Evolutionary conservation across 2,329 filamentous ascomycete species (phyloP), one percentile per base, ranked within the genome.

Genomic region (Venturiaceae sp.): DNA sequence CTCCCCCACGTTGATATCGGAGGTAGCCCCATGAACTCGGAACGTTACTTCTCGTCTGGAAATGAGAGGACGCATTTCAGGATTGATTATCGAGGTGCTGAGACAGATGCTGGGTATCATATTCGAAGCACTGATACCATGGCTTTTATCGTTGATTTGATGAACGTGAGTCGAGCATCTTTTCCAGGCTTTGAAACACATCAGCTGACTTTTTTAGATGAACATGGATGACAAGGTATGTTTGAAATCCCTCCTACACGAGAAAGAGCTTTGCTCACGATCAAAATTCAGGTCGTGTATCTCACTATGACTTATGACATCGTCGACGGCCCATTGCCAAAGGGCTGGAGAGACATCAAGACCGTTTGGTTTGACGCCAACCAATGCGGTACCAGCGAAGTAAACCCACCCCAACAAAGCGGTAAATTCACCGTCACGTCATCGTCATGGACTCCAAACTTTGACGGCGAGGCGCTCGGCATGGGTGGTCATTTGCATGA

Each of bases 271-370:
- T n/a, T n/a, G n/a, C n/a, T n/a, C n/a, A n/a, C n/a, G n/a, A 57
- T 57, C 11, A 21, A 57, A 37, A 46, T 58, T 34, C 28, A 58
- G 50, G 30, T 34, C 9, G 47, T 57, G 47, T 58, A 57, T 19
- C 30, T 58, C 11, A 58, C 55, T 23, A 57, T 58, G 47, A 57
- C 47, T 9, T 58, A 57, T 19, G 44, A 58, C 26, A 26, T 57
- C 33, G n/a, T 58, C 16, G 55, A 58, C 7, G 55, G 55, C 8
- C 52, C 19, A 11, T 23, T 23, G 8, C 54, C 54, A 11, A n/a
- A 8, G n/a, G 23, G 28, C 11, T 57, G 30, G 11, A 8, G 19
- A 13, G 44, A 58, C 9, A 13, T 58, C 19, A 58, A 37, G 47
- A 9, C 46, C 8, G 30, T 58, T 16, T 58, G 55, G 55, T 57